Evolutionary conservation across 345 rosid species (phyloP), one percentile per base, ranked within the genome.

Genomic region (Gossypioides kirkii): DNA sequence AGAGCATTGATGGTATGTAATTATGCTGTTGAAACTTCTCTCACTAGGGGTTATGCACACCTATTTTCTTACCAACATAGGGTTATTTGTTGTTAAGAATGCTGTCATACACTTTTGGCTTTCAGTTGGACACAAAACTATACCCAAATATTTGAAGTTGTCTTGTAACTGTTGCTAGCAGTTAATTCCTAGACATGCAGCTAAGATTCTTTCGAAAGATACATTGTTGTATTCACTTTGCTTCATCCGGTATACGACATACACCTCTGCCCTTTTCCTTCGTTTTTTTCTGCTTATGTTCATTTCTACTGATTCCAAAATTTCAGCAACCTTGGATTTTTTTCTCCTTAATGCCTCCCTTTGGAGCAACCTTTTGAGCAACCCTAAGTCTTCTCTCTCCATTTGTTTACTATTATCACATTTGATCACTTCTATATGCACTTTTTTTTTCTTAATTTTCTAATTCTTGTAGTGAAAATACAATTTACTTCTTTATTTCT

Each of bases 1-100:
- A 82, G 77, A 76, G 95, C 88, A 65, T 78, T 94, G 71, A 80
- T 87, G 92, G 99, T 94, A 86, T 52, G 88, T 75, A 66, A 41
- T 43, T 61, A 46, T 53, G 63, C 55, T 22, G 13, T 65, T 55
- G 68, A 77, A 69, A 13, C 54, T 73, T 74, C 56, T 47, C 58
- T 66, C 2, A 17, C 42, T 49, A 26, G 11, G 16, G 71, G 41
- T 67, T 47, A 20, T 23, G 55, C 22, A 16, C 12, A 16, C 12
- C 25, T 67, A 67, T 0, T 47, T 10, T 45, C 23, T 23, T 45
- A 54, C 58, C 41, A 26, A 23, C 26, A 7, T 67, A 25, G 23
- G 42, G 42, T 67, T 47, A 14, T 66, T 41, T 13, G 26, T 47
- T 25, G 41, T 47, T 14, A 47, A 4, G 11, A 67, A 49, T 49